A percentile compares a stretch with the other conserved stretches of the same genome.
Conservation (phyloP, 768 basidiomycete species). For the Heimioporus sp. region DNA sequence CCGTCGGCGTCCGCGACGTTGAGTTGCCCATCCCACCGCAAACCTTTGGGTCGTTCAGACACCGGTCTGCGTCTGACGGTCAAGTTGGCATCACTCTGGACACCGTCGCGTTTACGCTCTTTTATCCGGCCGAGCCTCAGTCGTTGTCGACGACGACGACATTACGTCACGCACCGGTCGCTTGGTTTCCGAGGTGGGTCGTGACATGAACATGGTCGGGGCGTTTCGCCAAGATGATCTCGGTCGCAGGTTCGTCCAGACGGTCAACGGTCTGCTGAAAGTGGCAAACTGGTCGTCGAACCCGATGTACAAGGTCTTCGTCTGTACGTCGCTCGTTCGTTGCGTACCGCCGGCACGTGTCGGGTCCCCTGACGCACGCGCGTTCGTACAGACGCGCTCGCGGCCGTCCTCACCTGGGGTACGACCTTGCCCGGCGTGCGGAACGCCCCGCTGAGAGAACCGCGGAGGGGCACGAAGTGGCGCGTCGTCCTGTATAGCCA, state of each 20-base stretch:
- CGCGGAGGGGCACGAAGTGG: conserved; percentile 23
- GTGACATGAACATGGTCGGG: too few relatives aligned
- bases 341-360: too few relatives aligned
- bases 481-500: conserved; percentile 47
- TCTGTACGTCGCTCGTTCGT: conserved; percentile 16
- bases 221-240: too few relatives aligned
- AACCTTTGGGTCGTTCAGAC: conserved; percentile 27
- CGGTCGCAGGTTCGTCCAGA: conserved; percentile 26
- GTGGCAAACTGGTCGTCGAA: conserved; percentile 32
- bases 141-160: neutral
- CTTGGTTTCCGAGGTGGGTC: conserved; percentile 31
- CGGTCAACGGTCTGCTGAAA: conserved; percentile 31
- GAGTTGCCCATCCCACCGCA: conserved; percentile 27
- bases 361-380: too few relatives aligned
- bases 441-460: conserved; percentile 23
- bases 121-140: conserved; percentile 27
- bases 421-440: conserved; percentile 31
- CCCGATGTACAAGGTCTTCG: conserved; percentile 18
- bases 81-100: conserved; percentile 28
- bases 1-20: conserved; percentile 33
- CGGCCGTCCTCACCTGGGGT: conserved; percentile 28
- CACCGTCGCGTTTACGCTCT: conserved; percentile 31
- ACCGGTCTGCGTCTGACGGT: conserved; percentile 17
- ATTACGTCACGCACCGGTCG: neutral
- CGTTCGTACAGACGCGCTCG: conserved; percentile 17